Conservation (phyloP, 345 rosid species). For the Euclidium syriacum region DNA sequence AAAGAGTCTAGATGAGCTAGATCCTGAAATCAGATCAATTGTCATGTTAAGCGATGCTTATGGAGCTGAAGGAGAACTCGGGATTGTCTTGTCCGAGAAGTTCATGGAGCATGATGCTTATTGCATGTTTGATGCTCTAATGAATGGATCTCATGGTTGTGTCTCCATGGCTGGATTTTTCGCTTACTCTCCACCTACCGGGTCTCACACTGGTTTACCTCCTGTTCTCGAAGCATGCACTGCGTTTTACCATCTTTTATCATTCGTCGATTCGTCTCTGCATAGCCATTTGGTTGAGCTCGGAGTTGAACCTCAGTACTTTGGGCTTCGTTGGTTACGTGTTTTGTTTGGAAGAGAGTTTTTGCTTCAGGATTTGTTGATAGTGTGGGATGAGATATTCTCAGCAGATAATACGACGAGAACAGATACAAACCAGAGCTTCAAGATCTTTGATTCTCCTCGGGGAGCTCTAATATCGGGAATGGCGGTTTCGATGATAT, state of each 20-base stretch:
- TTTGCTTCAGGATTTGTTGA: slow-evolving; percentile 62
- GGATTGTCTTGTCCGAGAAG: slow-evolving; percentile 90
- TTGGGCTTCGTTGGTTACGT: slow-evolving; percentile 90
- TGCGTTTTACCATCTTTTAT: slow-evolving; percentile 72
- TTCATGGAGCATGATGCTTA: slow-evolving; percentile 98
- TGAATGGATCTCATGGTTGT: slow-evolving; percentile 70
- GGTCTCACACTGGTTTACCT: slow-evolving; percentile 59
- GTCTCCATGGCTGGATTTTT: slow-evolving; percentile 89
- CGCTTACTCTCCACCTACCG: slow-evolving; percentile 45
- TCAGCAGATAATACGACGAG: slow-evolving; percentile 50
- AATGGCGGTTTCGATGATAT: slow-evolving; percentile 83
- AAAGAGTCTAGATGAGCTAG: slow-evolving; percentile 70
- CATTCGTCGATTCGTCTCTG: slow-evolving; percentile 73
- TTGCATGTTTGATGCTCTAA: slow-evolving; percentile 92
- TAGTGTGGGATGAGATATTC: slow-evolving; percentile 92
- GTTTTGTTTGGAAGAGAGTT: slow-evolving; percentile 95
- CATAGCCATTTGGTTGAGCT: slow-evolving; percentile 87
- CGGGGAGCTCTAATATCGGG: slow-evolving; percentile 74
- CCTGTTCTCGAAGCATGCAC: slow-evolving; percentile 89
- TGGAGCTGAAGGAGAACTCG: slow-evolving; percentile 98
- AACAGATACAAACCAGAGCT: slow-evolving; percentile 34
- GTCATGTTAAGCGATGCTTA: slow-evolving; percentile 79
- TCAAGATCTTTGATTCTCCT: slow-evolving; percentile 53
- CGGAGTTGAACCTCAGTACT: slow-evolving; percentile 97
- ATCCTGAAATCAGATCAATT: slow-evolving; percentile 67